Base-by-base conservation (phyloP, 768 basidiomycete genomes). In the Leccinum subtestaceum region DNA sequence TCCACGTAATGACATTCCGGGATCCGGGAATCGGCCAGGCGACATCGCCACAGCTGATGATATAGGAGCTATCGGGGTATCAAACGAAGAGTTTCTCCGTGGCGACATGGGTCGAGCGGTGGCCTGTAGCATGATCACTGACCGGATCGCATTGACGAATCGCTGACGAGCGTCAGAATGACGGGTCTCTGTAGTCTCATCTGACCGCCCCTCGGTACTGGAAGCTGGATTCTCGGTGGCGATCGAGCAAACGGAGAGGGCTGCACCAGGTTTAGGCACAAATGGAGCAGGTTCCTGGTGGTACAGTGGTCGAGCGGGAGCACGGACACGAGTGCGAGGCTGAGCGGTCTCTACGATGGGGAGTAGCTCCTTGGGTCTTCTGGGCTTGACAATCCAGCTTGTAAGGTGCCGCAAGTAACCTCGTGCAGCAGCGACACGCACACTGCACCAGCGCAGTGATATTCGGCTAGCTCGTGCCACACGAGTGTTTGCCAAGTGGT, bases 81-180 rank as follows among this genome's bases (percentile, higher is more conserved):
- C 71, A 31, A 62, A 73, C 46, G 70, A 73, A 31, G 66, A 71
- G 47, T 66, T 70, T 40, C 72, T 63, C n/a, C 66, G 68, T 5
- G 74, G 68, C 7, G 73, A 71, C 62, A 68, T 63, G 45, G 70
- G 60, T 38, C 67, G 67, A 49, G 74, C 56, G 21, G 74, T 70
- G 64, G 64, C 62, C 65, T 76, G 75, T 65, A 75, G 67, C 74
- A 79, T 80, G 59, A 80, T 78, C 17, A 82, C 79, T 40, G 76
- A 76, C 32, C 79, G 78, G 21, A 81, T 80, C 12, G 77, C 74
- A 60, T 74, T 75, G 50, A 65, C 69, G 54, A 81, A 77, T 31
- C 81, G 76, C 27, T 70, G 62, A 47, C 72, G 71, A 12, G 73
- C 69, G n/a, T 69, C 57, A 63, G 68, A 65, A 13, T 61, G 71